Evolutionary conservation across 805 yeast genomes (phyloP), one percentile per base, ranked within the genome.

Genomic region (Suhomyces sp.): DNA sequence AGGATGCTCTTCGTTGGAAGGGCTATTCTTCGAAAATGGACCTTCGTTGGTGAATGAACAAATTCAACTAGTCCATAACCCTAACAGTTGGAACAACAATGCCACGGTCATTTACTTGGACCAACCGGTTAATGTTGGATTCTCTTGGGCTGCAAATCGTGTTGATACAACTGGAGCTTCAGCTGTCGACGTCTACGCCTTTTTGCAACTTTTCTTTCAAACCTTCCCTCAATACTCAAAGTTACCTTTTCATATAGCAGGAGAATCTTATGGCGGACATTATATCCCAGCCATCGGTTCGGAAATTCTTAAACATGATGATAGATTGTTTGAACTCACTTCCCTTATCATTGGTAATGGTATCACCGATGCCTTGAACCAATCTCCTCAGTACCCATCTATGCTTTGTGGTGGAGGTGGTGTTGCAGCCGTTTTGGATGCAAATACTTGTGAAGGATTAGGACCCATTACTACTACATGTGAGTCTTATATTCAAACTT

Each of bases 321-420:
- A 50, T 33, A 40, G 54, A 18, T 35, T 46, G 12, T 47, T 49
- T 29, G 62, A 63, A 25, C 55, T 65, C 40, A 21, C 50, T 12
- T 65, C 72, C 3, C 63, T 68, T 10, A 50, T 68, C 43, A 64
- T 68, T 29, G 74, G 74, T 12, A 68, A 68, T 46, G 74, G 74
- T 26, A 56, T 67, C 39, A 65, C 71, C 25, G 74, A 68, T 43
- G 53, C 70, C 3, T 53, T 61, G 40, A 57, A 61, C 38, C 74
- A 68, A 44, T 53, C 53, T 37, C 62, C 45, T 17, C 55, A 56
- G 40, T 66, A 66, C 47, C 58, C 53, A 42, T 70, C 72, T 23
- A 68, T 68, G 73, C 70, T 61, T 5, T 65, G 72, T 49, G 72
- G 72, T 28, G 65, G 63, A 50, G 72, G 72, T 39, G 72, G 72